Percentiles rank a stretch among this genome's conserved stretches.
Evolutionary conservation across 805 yeast species (phyloP).

Genomic region (Yarrowia sp.): DNA sequence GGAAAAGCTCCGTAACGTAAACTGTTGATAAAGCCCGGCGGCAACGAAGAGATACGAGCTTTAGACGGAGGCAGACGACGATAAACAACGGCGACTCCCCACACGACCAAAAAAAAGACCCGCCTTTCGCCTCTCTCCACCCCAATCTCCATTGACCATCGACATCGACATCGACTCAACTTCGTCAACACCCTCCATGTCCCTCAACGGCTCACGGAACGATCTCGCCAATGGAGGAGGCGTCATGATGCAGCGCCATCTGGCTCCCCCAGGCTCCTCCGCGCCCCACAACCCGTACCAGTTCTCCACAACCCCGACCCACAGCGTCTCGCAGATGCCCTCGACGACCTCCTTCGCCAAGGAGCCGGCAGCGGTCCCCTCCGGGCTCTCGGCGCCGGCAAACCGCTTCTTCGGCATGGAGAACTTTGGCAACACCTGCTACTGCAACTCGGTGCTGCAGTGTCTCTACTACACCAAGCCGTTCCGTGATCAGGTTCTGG

Average conservation of each 20-base stretch:
- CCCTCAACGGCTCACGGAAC: slow-evolving; percentile 23
- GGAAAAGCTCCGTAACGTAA: slow-evolving; percentile 23
- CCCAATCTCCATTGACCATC: neutral
- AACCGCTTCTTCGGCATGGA: slow-evolving; percentile 46
- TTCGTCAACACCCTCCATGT: slow-evolving; percentile 1
- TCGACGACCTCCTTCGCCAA: neutral
- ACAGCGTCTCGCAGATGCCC: neutral
- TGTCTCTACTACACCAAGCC: slow-evolving; percentile 72
- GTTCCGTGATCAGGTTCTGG: slow-evolving; percentile 58
- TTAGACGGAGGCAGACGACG: too few relatives aligned
- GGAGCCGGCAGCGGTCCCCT: too few relatives aligned
- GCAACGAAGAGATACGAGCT: too few relatives aligned
- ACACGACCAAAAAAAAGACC: too few relatives aligned
- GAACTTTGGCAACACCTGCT: slow-evolving; percentile 69
- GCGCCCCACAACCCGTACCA: neutral
- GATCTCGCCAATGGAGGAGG: slow-evolving; percentile 14
- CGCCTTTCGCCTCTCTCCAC: neutral
- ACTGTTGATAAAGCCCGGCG: slow-evolving; percentile 16
- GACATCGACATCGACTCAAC: neutral
- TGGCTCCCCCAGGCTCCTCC: neutral
- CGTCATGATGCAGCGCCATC: slow-evolving; percentile 18
- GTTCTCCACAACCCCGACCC: slow-evolving; percentile 6
- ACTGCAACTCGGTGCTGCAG: slow-evolving; percentile 89
- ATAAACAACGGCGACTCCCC: neutral
- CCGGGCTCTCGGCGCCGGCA: slow-evolving; percentile 26